Evolutionary conservation across 257 asterid species (phyloP), one percentile per base, ranked within the genome.

Genomic region (Sherardia arvensis): DNA sequence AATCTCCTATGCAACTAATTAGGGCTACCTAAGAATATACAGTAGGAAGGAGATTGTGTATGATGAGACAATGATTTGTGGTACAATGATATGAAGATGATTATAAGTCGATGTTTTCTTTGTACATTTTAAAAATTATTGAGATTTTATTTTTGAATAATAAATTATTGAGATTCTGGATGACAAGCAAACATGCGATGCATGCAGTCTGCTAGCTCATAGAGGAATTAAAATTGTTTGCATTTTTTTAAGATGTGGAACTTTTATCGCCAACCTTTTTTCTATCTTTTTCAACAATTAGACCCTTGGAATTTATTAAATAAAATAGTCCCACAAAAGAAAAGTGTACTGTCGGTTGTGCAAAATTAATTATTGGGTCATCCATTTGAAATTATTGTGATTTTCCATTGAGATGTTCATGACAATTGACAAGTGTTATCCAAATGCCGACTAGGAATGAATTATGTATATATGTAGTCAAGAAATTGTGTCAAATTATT

Each of bases 181-280:
- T 61, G 48, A 59, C 59, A 53, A 53, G 53, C 49, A 59, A 62
- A 61, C 69, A 74, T 69, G 57, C 43, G 30, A 65, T 59, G 64
- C 61, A 45, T 74, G 59, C 53, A 58, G 17, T 30, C 32, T 29
- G 58, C 58, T 29, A 12, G 25, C 48, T 40, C 48, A 40, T 12
- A 40, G 48, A 48, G 20, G 55, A n/a, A 48, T 48, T 5, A n/a
- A n/a, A n/a, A 17, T 17, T 48, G 25, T 18, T 5, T 48, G 7
- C 25, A 48, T 1, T 48, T 14, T 48, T 14, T 17, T 18, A 11
- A 48, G 55, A 48, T 48, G 55, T 17, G 22, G 26, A 48, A 20
- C 23, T 48, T 40, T 40, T 48, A 48, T 48, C 20, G 55, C 55
- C 55, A 40, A 17, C 25, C 23, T 40, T 40, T 12, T 40, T 18